Base-by-base conservation (phyloP, 2,329 filamentous ascomycete genomes). In the Fusarium marasasianum region DNA sequence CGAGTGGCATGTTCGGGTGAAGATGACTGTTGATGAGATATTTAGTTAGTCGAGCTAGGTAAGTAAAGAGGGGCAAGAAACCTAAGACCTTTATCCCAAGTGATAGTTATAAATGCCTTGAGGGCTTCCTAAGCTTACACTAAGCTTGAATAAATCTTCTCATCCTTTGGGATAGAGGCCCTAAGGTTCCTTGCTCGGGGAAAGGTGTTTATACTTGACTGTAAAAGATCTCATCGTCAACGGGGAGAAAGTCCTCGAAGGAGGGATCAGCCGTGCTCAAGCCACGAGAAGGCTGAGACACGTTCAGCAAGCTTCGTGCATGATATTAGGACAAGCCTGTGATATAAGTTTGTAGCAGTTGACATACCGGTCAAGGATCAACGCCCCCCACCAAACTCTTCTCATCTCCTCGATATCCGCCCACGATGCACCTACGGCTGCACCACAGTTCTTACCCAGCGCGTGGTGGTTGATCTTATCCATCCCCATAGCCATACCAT, bases 251-350 rank as follows among this genome's bases (percentile, higher is more conserved):
- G 13, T 40, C 35, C 12, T 59, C 56, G 8, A 59, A 51, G 1
- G 31, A 50, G 22, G 56, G 56, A n/a, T 59, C 56, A 10, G n/a
- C 24, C 2, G 56, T 40, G 8, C 20, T 50, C 1, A 59, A 5
- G 2, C 43, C 45, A 14, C 56, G n/a, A 15, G 44, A 59, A 3
- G 56, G 56, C 1, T 59, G 24, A 14, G 56, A 50, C 0, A 41
- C n/a, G 5, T 59, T 59, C 0, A 59, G 15, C 1, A 59, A 29
- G 2, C 56, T 59, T 31, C 4, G 3, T 3, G 5, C 4, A 33
- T 0, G 3, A 6, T 0, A 31, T 50, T n/a, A 50, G 29, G 20
- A 29, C 26, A 22, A 22, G 3, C 1, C 4, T 7, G 9, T 4
- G 14, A 22, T 15, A 8, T 7, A 15, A 35, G 45, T 9, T 13